Conservation (phyloP, 495 filamentous ascomycete genomes). For the Penicillium bialowiezense region DNA sequence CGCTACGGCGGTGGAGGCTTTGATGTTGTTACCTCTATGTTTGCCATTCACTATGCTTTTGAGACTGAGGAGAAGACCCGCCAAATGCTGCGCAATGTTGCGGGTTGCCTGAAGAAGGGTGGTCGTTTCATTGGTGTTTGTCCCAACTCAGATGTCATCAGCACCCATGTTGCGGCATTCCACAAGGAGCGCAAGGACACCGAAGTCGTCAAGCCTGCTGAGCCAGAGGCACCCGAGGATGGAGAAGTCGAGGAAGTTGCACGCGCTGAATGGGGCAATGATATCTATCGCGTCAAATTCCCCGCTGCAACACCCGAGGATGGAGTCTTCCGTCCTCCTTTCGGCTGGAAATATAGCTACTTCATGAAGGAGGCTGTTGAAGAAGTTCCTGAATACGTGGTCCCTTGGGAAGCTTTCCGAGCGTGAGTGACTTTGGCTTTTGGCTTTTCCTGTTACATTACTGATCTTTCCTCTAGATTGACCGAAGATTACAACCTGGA, state of each 20-base stretch:
- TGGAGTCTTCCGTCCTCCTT: conserved; percentile 87
- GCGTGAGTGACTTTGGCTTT: no score
- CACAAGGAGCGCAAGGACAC: conserved; percentile 58
- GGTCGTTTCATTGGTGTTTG: conserved; percentile 91
- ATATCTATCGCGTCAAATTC: conserved; percentile 85
- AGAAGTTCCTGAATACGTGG: conserved; percentile 94
- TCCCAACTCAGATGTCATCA: conserved; percentile 88
- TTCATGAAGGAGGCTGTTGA: conserved; percentile 94
- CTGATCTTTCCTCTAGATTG: conserved; percentile 43
- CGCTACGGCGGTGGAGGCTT: conserved; percentile 73
- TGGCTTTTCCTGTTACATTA: no score
- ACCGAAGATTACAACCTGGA: conserved; percentile 97
- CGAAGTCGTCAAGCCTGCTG: conserved; percentile 28
- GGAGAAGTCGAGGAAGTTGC: conserved; percentile 51
- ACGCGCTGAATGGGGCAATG: conserved; percentile 81
- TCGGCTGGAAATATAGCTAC: conserved; percentile 97
- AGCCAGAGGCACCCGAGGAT: conserved; percentile 36
- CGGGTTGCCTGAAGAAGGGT: conserved; percentile 84
- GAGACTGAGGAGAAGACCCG: conserved; percentile 85
- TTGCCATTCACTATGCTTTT: conserved; percentile 98
- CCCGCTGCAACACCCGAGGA: conserved; percentile 68
- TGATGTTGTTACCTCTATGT: conserved; percentile 98
- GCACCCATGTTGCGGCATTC: conserved; percentile 57
- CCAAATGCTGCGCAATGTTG: conserved; percentile 90
- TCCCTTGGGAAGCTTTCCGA: conserved; percentile 97